Evolutionary conservation across 441 rosid species (phyloP).

Genomic region (Hura crepitans): DNA sequence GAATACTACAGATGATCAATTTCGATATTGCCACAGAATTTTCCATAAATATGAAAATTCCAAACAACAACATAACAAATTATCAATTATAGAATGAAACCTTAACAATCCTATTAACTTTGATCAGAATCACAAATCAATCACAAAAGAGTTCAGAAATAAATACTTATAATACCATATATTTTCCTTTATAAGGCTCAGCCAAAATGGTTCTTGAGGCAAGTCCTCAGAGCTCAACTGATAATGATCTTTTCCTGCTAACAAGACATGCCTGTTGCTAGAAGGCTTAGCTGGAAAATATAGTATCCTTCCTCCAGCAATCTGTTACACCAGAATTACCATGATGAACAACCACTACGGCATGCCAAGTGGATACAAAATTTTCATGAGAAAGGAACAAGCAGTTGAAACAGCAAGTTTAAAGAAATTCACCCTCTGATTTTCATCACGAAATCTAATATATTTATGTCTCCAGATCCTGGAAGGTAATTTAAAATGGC

Average conservation of each 20-base stretch:
- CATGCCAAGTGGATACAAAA: background rate
- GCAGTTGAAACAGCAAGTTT: background rate
- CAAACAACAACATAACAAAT: background rate
- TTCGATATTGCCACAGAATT: background rate
- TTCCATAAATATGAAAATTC: background rate
- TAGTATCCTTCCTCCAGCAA: slow-evolving; percentile 16
- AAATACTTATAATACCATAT: slow-evolving; percentile 39
- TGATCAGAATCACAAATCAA: background rate
- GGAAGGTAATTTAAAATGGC: slow-evolving; percentile 13
- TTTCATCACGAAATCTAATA: slow-evolving; percentile 12
- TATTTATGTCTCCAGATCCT: slow-evolving; percentile 18
- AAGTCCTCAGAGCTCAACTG: slow-evolving; percentile 28
- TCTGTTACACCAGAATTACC: slow-evolving; percentile 26
- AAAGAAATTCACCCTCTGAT: slow-evolving; percentile 22
- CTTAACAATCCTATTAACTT: background rate
- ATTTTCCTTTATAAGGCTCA: slow-evolving; percentile 41
- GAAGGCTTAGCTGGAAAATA: slow-evolving; percentile 16
- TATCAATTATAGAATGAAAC: background rate
- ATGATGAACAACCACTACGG: background rate
- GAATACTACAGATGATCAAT: background rate
- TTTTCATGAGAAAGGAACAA: background rate
- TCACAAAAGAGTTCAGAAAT: background rate
- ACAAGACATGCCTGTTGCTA: slow-evolving; percentile 19
- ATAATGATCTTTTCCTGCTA: slow-evolving; percentile 30
- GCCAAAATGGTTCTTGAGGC: slow-evolving; percentile 46